Conservation (phyloP, 2,329 filamentous ascomycete species). For the Fusarium verrucosum region DNA sequence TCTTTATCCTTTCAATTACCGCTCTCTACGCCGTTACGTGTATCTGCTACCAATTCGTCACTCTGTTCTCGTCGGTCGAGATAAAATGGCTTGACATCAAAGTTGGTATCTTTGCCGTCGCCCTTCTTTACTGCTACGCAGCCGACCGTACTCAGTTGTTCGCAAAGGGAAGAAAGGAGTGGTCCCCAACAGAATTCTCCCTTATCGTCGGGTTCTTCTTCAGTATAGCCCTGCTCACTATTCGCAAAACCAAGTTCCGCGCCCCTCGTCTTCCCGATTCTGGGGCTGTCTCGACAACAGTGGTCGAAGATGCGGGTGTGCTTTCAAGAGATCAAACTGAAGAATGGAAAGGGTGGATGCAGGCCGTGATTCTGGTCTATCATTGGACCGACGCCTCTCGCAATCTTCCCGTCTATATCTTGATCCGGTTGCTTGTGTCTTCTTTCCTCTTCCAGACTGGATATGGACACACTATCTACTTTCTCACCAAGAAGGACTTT, state of each 20-base stretch:
- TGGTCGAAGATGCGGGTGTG: constrained; percentile 34
- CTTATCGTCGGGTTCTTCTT: constrained; percentile 22
- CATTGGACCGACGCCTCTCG: constrained; percentile 64
- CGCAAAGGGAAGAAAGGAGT: constrained; percentile 43
- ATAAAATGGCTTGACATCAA: constrained; percentile 36
- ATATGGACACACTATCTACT: constrained; percentile 69
- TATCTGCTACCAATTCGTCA: constrained; percentile 26
- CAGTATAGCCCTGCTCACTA: constrained; percentile 22
- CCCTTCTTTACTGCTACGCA: constrained; percentile 43
- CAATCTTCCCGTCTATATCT: constrained; percentile 61
- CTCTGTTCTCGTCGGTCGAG: constrained; percentile 23
- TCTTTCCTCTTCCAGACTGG: constrained; percentile 70
- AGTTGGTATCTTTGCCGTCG: constrained; percentile 40
- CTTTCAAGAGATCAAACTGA: constrained; percentile 64
- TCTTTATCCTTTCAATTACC: constrained; percentile 34
- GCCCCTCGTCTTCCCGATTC: constrained; percentile 14
- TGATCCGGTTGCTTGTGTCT: constrained; percentile 63
- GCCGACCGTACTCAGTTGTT: constrained; percentile 45
- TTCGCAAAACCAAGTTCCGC: constrained; percentile 31
- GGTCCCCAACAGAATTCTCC: constrained; percentile 30
- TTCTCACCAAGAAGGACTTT: constrained; percentile 65
- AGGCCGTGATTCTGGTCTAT: constrained; percentile 62
- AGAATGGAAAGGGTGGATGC: constrained; percentile 75
- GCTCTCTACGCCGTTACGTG: constrained; percentile 33
- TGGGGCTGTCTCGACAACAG: neutral